Evolutionary conservation across 345 rosid genomes (phyloP).

Genomic region (Litchi chinensis): DNA sequence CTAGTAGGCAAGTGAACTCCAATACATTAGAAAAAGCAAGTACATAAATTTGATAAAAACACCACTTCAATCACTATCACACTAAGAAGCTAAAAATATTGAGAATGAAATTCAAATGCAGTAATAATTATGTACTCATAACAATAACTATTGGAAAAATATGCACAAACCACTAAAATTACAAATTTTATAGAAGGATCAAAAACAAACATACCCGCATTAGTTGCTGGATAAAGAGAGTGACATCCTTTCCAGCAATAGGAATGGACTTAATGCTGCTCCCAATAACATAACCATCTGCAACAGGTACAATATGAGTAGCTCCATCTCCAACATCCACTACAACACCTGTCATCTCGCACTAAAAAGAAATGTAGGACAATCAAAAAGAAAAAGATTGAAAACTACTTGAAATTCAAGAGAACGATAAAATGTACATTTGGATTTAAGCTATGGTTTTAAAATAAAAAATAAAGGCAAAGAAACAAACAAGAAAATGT

Average conservation of each 20-base stretch:
- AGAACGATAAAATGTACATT: background rate
- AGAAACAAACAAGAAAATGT: background rate
- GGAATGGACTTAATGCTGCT: constrained; percentile 93
- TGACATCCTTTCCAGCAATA: constrained; percentile 87
- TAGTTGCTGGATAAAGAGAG: constrained; percentile 91
- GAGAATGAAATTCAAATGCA: background rate
- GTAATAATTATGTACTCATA: background rate
- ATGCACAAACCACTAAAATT: constrained; percentile 10
- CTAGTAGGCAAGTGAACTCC: too few species aligned
- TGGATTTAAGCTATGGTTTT: background rate
- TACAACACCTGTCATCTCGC: constrained; percentile 99
- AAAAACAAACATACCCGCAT: constrained; percentile 71
- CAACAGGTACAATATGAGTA: constrained; percentile 91
- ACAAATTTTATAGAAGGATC: background rate
- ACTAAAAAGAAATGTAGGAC: constrained; percentile 59
- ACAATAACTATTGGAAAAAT: background rate
- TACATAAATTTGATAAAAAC: too few species aligned
- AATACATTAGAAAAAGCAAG: too few species aligned
- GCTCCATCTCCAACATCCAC: constrained; percentile 99
- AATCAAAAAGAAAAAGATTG: constrained; percentile 34
- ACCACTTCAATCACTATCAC: background rate
- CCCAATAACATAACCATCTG: constrained; percentile 97
- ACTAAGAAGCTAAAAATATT: constrained; percentile 1
- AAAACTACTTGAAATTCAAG: background rate
- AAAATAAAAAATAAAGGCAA: background rate